A percentile compares a stretch with the other conserved stretches of the same genome.
These are phyloP conservation scores for Periconia sp. DNA, from an alignment of 2,329 filamentous ascomycete species.

Conservation along the genomic window DNA sequence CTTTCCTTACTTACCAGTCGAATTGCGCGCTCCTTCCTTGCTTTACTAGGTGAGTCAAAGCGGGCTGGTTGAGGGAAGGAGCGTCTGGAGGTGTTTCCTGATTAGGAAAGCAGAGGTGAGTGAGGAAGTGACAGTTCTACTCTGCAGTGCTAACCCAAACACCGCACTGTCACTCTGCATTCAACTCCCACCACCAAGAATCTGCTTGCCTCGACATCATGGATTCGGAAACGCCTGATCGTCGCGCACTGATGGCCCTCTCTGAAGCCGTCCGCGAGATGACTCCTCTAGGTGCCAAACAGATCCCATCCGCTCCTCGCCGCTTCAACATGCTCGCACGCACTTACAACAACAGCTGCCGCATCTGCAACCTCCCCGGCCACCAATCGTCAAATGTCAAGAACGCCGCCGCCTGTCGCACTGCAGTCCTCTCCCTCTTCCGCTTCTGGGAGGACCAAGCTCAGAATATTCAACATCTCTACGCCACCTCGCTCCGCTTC, in stretches of 20 bases:
- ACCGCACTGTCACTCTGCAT: neutral
- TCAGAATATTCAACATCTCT: conserved; percentile 11
- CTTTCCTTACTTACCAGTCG: neutral
- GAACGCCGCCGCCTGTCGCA: conserved; percentile 11
- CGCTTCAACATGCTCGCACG: conserved; percentile 23
- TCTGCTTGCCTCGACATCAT: conserved; percentile 2
- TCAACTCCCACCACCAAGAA: neutral
- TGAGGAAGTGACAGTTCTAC: neutral
- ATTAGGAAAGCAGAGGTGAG: too few relatives aligned
- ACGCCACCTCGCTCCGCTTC: conserved; percentile 16
- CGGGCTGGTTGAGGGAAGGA: too few relatives aligned
- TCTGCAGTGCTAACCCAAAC: neutral
- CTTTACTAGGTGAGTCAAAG: neutral
- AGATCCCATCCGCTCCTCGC: conserved; percentile 9
- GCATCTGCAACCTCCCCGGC: conserved; percentile 22
- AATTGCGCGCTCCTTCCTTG: neutral
- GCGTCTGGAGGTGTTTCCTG: too few relatives aligned
- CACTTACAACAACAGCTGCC: conserved; percentile 12
- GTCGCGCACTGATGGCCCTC: conserved; percentile 12
- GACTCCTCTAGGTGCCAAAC: conserved; percentile 14
- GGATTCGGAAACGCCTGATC: conserved; percentile 6
- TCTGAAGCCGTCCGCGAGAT: conserved; percentile 18
- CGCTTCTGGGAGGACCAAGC: conserved; percentile 21
- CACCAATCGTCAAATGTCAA: conserved; percentile 14
- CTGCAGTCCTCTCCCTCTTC: conserved; percentile 15